These are phyloP conservation scores for Coemansia sp. DNA, from an alignment of 192 early-diverging fungal genomes.

Conservation along the genomic window DNA sequence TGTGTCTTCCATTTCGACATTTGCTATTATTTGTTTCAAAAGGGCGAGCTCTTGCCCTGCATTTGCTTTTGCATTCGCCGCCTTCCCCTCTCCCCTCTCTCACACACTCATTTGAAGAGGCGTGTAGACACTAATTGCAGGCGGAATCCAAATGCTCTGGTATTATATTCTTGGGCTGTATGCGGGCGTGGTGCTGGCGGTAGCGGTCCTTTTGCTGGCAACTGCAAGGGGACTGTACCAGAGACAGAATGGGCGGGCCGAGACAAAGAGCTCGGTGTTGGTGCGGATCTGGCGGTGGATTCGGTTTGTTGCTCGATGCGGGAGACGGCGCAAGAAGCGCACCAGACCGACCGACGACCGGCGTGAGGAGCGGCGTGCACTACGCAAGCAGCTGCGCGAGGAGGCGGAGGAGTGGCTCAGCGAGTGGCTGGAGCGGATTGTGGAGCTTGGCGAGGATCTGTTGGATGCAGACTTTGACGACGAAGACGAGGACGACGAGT, in stretches of 20 bases:
- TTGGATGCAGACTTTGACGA: slow-evolving; percentile 43
- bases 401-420: slow-evolving; percentile 52
- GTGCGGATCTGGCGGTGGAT: slow-evolving; percentile 46
- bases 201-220: slow-evolving; percentile 34
- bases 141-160: slow-evolving; percentile 24
- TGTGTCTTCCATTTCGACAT: too few species aligned
- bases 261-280: slow-evolving; percentile 21
- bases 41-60: neutral
- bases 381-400: slow-evolving; percentile 49
- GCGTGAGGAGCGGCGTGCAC: slow-evolving; percentile 46
- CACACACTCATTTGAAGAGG: neutral
- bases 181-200: slow-evolving; percentile 36
- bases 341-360: slow-evolving; percentile 29
- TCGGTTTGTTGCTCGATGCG: slow-evolving; percentile 44
- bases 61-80: neutral
- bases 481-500: slow-evolving; percentile 47
- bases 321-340: slow-evolving; percentile 46
- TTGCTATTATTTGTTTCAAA: too few species aligned
- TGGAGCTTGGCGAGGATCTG: slow-evolving; percentile 54
- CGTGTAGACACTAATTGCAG: neutral
- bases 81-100: neutral
- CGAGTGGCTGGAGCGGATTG: slow-evolving; percentile 46
- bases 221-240: slow-evolving; percentile 23
- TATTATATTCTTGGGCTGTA: slow-evolving; percentile 50
- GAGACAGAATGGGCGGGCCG: slow-evolving; percentile 13